Conservation (phyloP, 371 early-diverging fungal genomes). For the Zychaea mexicana region DNA sequence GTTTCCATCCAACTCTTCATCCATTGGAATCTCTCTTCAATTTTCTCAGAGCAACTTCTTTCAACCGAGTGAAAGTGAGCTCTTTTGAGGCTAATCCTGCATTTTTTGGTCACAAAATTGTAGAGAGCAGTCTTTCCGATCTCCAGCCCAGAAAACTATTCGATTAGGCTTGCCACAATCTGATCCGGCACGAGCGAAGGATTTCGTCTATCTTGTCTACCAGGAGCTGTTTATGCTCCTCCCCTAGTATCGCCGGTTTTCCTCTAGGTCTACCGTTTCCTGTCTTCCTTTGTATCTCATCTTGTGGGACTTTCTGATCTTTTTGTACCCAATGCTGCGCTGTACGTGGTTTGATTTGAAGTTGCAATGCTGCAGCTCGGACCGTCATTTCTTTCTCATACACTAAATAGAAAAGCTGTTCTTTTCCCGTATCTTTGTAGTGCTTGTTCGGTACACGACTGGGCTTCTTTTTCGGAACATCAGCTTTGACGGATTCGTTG, state of each 20-base stretch:
- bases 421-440: slow-evolving; percentile 10
- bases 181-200: slow-evolving; percentile 6
- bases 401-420: slow-evolving; percentile 13
- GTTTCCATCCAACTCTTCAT: slow-evolving; percentile 1
- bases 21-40: slow-evolving; percentile 13
- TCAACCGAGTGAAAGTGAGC: slow-evolving; percentile 8
- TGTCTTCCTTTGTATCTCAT: slow-evolving; percentile 11
- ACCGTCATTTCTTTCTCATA: slow-evolving; percentile 8
- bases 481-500: too few species aligned
- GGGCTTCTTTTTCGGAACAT: too few species aligned
- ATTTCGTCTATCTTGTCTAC: slow-evolving; percentile 7
- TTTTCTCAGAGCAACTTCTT: slow-evolving; percentile 12
- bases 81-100: slow-evolving; percentile 4
- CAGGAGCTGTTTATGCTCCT: neutral
- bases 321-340: slow-evolving; percentile 3
- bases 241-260: neutral
- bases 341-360: slow-evolving; percentile 12
- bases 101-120: neutral
- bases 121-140: too few species aligned
- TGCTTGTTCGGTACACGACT: neutral
- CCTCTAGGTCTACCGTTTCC: slow-evolving; percentile 4
- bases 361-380: slow-evolving; percentile 9
- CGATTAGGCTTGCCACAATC: neutral
- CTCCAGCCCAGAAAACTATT: slow-evolving; percentile 2
- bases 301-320: slow-evolving; percentile 3